Evolutionary conservation across 164 flowering plant genomes (phyloP), one percentile per base, ranked within the genome.

Genomic region (Dillenia turbinata): DNA sequence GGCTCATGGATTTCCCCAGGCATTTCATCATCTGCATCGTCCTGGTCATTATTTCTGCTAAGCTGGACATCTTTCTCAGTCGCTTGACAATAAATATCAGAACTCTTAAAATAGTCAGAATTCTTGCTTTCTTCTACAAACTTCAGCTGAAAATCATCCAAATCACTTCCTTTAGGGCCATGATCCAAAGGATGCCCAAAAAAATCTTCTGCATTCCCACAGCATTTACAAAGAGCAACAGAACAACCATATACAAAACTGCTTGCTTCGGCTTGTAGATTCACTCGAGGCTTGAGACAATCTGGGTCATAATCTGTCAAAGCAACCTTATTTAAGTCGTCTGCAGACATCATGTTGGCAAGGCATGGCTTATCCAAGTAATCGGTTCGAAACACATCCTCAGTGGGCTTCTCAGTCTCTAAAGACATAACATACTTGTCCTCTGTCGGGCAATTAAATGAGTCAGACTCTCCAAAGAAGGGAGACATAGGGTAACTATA

Each of bases 381-480:
- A 62, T 72, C 71, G 47, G 54, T 54, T 44, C 65, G 66, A 2
- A 67, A 26, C 22, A 52, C 75, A 5, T 70, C 66, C 8, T 72
- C 81, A 56, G 16, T 52, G 45, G 52, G 70, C 19, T 64, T 75
- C 15, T 72, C 78, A 0, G 56, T 63, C 47, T 76, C 87, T 10
- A 70, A 71, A 58, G 79, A 71, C 72, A 71, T 88, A 47, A 88
- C 76, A 68, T 77, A 89, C 84, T 90, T 93, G 63, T 92, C 96
- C 72, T 87, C 95, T 62, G 77, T 85, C 9, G 77, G 88, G 65
- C 75, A 81, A 44, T 70, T 70, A 60, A 75, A 77, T 66, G 75
- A 71, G 16, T 82, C 90, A 7, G 73, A 56, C 22, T 66, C 84
- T 12, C 69, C 76, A 65, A 80, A 75, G 58, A 54, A 62, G 8